Percentiles rank a stretch among this genome's conserved stretches.
Conservation (phyloP, 805 yeast species). For the Isabelozyma pseudorhagii region DNA sequence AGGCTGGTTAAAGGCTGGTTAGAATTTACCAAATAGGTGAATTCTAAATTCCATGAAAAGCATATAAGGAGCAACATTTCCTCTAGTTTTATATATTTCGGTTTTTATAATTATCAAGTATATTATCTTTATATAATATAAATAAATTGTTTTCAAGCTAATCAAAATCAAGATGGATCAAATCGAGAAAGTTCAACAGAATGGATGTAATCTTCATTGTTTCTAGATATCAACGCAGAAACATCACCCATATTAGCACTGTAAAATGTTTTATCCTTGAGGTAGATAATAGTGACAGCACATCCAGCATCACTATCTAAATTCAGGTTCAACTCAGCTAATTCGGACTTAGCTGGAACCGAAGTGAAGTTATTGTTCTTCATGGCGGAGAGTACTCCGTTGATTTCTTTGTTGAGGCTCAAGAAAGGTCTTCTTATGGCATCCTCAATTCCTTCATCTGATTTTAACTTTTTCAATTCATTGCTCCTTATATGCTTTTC, state of each 20-base stretch:
- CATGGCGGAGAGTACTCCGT: conserved; percentile 50
- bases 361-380: conserved; percentile 40
- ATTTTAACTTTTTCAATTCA: conserved; percentile 51
- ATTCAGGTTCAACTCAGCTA: conserved; percentile 49
- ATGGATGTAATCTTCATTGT: conserved; percentile 75
- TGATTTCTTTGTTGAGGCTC: conserved; percentile 76
- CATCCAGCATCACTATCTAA: conserved; percentile 80
- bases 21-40: no score
- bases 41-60: no score
- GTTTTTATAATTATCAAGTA: no score
- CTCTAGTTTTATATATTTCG: no score
- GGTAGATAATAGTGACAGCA: conserved; percentile 76
- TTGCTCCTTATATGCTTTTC: no score
- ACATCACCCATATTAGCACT: conserved; percentile 92
- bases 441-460: conserved; percentile 54
- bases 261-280: conserved; percentile 66
- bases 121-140: no score
- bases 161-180: no score
- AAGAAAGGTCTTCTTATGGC: conserved; percentile 84
- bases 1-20: no score
- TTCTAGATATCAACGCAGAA: conserved; percentile 72
- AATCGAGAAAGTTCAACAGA: no score
- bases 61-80: no score
- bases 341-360: conserved; percentile 26
- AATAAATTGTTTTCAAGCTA: no score